Evolutionary conservation across 73 alveolate genomes (phyloP).

Genomic region (Paramecium sexaurelia): DNA sequence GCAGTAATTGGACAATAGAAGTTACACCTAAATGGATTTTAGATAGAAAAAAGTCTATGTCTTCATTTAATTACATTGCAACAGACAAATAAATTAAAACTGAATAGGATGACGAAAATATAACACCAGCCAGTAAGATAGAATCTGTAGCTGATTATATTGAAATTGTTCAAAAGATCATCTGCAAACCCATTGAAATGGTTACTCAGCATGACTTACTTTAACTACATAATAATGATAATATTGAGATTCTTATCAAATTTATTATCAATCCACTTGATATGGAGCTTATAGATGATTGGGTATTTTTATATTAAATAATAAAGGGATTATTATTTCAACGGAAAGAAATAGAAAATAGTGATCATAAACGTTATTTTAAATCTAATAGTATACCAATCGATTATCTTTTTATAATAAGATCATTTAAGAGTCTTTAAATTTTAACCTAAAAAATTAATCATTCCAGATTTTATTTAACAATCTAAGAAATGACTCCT

Average conservation of each 20-base stretch:
- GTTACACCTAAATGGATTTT: not conserved
- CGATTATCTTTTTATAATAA: not conserved
- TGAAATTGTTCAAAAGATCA: not conserved
- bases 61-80: not conserved
- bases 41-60: not conserved
- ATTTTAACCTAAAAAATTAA: not conserved
- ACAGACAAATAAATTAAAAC: not conserved
- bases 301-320: not conserved
- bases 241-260: not conserved
- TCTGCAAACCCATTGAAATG: conserved; percentile 4
- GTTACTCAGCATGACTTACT: not conserved
- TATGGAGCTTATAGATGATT: not conserved
- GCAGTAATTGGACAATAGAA: not conserved
- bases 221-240: not conserved
- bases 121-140: conserved; percentile 32
- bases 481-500: not conserved
- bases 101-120: not conserved
- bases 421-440: not conserved
- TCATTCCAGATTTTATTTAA: not conserved
- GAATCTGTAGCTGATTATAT: not conserved
- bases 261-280: not conserved
- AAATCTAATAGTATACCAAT: not conserved
- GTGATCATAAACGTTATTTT: not conserved
- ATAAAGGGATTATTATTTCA: not conserved
- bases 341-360: not conserved